Evolutionary conservation across 2,329 filamentous ascomycete species (phyloP).

Genomic region (Arthrobotrys sphaeroides): DNA sequence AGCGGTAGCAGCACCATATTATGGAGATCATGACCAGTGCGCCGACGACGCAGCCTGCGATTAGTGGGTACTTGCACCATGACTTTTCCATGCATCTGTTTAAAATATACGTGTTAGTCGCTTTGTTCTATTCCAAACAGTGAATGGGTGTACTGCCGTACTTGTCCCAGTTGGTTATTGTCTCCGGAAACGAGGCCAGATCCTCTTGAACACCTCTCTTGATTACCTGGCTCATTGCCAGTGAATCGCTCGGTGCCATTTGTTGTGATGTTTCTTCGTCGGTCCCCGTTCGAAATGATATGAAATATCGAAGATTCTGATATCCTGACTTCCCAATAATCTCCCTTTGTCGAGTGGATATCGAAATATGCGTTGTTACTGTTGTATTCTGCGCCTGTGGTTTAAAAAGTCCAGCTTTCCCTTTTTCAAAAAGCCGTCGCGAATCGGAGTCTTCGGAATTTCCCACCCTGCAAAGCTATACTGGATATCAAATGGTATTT

Average conservation of each 20-base stretch:
- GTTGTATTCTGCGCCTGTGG: neutral
- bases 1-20: constrained; percentile 57
- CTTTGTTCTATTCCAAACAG: neutral
- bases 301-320: neutral
- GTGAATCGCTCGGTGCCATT: neutral
- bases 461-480: neutral
- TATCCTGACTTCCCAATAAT: neutral
- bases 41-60: constrained; percentile 56
- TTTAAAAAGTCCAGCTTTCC: constrained; percentile 49
- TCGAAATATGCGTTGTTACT: constrained; percentile 23
- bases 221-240: constrained; percentile 56
- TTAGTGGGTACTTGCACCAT: constrained; percentile 57
- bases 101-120: neutral
- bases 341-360: neutral
- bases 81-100: constrained; percentile 47
- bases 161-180: constrained; percentile 49
- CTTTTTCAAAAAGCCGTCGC: constrained; percentile 33
- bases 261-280: neutral
- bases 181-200: constrained; percentile 39
- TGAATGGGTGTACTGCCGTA: constrained; percentile 14
- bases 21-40: constrained; percentile 56
- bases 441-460: constrained; percentile 27
- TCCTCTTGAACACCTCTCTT: constrained; percentile 60
- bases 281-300: neutral
- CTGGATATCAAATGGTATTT: neutral